phyloP scores from a whole-genome alignment of 2,329 filamentous ascomycete genomes.

The Parastagonospora avenae region DNA sequence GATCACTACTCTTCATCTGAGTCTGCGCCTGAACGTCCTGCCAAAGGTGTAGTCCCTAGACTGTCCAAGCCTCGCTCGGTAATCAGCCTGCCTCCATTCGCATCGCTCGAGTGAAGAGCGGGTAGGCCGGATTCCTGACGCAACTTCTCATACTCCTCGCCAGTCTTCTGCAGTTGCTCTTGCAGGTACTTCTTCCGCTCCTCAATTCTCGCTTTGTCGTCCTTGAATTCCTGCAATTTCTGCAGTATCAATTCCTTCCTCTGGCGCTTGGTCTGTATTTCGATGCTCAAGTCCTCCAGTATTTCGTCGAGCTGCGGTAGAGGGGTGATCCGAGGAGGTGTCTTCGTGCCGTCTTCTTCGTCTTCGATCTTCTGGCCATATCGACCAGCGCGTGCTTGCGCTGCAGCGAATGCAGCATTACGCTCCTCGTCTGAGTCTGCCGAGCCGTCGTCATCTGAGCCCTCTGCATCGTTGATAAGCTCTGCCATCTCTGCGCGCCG shows the following conservation, averaged over 20 bases:
- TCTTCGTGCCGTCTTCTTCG: constrained; percentile 55
- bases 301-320: constrained; percentile 75
- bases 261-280: constrained; percentile 66
- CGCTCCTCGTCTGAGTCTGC: constrained; percentile 67
- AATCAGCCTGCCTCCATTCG: constrained; percentile 32
- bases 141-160: constrained; percentile 69
- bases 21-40: constrained; percentile 27
- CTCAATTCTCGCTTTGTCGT: constrained; percentile 71
- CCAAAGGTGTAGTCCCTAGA: constrained; percentile 42
- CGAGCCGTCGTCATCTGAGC: constrained; percentile 70
- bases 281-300: constrained; percentile 66
- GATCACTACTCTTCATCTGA: constrained; percentile 34
- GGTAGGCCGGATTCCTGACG: constrained; percentile 55
- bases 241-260: constrained; percentile 63
- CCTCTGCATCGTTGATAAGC: constrained; percentile 80
- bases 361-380: constrained; percentile 63
- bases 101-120: constrained; percentile 34
- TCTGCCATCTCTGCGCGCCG: constrained; percentile 80
- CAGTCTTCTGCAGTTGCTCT: constrained; percentile 77
- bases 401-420: constrained; percentile 82
- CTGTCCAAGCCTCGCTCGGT: constrained; percentile 44
- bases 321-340: constrained; percentile 76
- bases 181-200: constrained; percentile 80
- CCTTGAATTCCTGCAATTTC: constrained; percentile 68
- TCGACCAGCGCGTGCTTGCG: constrained; percentile 86